Percentiles rank a stretch among this genome's conserved stretches.
Conservation (phyloP, 768 basidiomycete species). For the Cyclocybe cylindracea region DNA sequence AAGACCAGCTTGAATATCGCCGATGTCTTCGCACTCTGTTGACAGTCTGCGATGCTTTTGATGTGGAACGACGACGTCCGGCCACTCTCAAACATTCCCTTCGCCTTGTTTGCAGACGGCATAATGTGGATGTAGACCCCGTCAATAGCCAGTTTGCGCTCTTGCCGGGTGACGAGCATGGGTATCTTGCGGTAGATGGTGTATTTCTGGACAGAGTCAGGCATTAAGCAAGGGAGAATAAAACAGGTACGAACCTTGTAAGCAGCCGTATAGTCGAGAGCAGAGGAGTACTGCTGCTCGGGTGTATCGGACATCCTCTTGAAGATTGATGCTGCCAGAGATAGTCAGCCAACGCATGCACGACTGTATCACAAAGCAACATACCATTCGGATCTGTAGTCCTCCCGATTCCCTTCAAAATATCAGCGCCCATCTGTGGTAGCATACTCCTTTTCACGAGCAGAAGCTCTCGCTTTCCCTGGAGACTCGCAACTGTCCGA, state of each 20-base stretch:
- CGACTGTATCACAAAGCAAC: background rate
- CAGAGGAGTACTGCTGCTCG: constrained; percentile 55
- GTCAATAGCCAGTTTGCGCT: constrained; percentile 91
- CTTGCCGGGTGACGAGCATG: constrained; percentile 88
- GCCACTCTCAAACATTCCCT: constrained; percentile 84
- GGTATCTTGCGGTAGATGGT: constrained; percentile 93
- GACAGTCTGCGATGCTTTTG: constrained; percentile 80
- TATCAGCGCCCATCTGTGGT: constrained; percentile 67
- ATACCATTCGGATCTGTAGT: constrained; percentile 95
- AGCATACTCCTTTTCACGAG: constrained; percentile 81
- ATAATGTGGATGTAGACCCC: constrained; percentile 96
- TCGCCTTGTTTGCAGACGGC: constrained; percentile 77
- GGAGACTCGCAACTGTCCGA: constrained; percentile 93
- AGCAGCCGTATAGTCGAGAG: constrained; percentile 78
- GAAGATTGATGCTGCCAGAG: constrained; percentile 81
- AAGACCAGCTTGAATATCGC: constrained; percentile 90
- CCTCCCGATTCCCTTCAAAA: constrained; percentile 61
- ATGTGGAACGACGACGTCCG: constrained; percentile 94
- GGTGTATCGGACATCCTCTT: constrained; percentile 81
- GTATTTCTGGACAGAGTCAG: constrained; percentile 63
- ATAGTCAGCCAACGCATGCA: background rate
- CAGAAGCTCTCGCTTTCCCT: constrained; percentile 81
- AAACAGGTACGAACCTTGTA: constrained; percentile 65
- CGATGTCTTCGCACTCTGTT: constrained; percentile 78
- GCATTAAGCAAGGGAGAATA: background rate